These are phyloP conservation scores for Przewalskia tangutica DNA, from an alignment of 257 asterid genomes.

Conservation along the genomic window DNA sequence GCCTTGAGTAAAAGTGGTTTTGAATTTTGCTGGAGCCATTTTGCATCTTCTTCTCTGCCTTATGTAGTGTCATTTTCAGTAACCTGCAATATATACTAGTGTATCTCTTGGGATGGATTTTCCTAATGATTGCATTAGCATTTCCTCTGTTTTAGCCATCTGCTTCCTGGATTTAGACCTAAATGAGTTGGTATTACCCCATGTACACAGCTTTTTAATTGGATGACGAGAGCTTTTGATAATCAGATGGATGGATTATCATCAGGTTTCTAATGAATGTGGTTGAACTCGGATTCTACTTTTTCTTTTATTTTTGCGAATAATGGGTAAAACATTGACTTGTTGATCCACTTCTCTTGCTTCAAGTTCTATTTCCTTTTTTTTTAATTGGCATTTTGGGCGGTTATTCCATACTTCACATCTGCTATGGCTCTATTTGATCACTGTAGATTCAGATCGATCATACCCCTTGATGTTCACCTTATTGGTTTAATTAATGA, in stretches of 20 bases:
- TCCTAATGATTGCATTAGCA: not conserved
- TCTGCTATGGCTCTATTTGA: not conserved
- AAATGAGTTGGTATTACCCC: not conserved
- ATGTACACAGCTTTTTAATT: not conserved
- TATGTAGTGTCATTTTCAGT: not conserved
- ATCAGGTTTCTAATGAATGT: not conserved
- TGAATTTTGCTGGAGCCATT: not conserved
- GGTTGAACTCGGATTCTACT: not conserved
- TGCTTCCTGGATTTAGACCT: not conserved
- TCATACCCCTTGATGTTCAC: too few species aligned
- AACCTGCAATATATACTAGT: not conserved
- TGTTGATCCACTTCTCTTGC: not conserved
- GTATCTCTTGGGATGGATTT: not conserved
- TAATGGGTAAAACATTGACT: not conserved
- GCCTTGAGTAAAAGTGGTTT: not conserved
- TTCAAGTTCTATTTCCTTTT: not conserved
- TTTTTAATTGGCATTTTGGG: not conserved
- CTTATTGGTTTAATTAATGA: too few species aligned
- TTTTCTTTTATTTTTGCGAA: not conserved
- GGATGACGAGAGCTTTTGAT: not conserved
- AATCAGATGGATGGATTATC: not conserved
- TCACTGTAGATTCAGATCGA: not conserved
- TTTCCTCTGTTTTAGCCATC: not conserved
- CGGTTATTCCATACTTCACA: not conserved
- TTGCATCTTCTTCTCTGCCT: not conserved